Base-by-base conservation (phyloP, 2,329 filamentous ascomycete genomes). In the Corniculantispora saksenae region DNA sequence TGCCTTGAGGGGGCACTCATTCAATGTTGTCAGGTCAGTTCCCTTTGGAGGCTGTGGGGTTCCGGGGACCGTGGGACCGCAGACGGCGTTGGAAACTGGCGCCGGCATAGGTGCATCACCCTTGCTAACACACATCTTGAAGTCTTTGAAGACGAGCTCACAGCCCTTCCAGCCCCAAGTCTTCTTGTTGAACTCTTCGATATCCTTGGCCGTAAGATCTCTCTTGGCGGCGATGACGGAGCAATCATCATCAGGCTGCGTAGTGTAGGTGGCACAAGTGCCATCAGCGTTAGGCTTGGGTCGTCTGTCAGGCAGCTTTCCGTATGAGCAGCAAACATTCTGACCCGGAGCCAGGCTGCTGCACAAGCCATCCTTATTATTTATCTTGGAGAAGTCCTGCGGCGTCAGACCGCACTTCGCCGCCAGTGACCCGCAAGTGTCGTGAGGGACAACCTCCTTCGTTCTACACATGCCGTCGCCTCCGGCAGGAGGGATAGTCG, bases 51-150 rank as follows among this genome's bases (percentile, higher is more conserved):
- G 77, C 13, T 69, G 55, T 12, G 68, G 57, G 0, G 80, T 82
- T 0, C 79, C 79, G 5, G 76, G 75, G 0, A 78, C 74, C 53
- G 78, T 74, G 1, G 83, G 83, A 0, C 84, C 83, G 69, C 83
- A 78, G 3, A 70, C 63, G 6, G 74, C 72, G 47, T 72, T 70
- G 13, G 66, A 27, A 9, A 72, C 40, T 1, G 68, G 23, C 5
- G 70, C 61, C 3, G 74, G 74, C 69, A 73, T 70, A 0, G 76
- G 75, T 1, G 76, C 71, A 0, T 61, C 57, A 1, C 76, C 75
- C 0, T 63, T 67, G 68, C 73, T 75, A 7, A 79, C 64, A 43
- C 76, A 77, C 1, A 77, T 74, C 9, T 65, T 63, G 5, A 64
- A 63, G n/a, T 67, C 67, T 1, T 66, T 10, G 21, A 61, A 67